Conservation (phyloP, 2,329 filamentous ascomycete genomes). For the Cadophora gregata region DNA sequence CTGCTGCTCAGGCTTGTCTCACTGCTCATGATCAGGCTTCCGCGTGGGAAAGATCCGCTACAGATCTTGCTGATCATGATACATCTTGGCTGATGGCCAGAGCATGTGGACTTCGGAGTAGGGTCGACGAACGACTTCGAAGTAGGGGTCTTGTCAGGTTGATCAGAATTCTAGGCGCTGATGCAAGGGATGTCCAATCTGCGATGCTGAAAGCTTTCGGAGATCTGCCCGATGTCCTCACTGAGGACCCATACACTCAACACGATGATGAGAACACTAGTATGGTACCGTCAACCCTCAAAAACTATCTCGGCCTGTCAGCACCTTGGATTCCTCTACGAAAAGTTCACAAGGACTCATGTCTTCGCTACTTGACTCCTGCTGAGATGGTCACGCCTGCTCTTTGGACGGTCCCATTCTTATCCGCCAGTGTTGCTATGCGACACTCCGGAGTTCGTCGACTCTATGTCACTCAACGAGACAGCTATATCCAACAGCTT, state of each 20-base stretch:
- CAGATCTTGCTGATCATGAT: constrained; percentile 30
- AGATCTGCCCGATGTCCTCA: constrained; percentile 53
- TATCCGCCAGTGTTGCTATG: constrained; percentile 76
- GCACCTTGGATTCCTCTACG: constrained; percentile 77
- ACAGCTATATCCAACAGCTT: constrained; percentile 73
- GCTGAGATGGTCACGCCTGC: constrained; percentile 76
- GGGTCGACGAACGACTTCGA: constrained; percentile 72
- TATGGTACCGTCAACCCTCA: constrained; percentile 33
- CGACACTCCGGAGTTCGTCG: constrained; percentile 66
- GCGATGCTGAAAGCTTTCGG: constrained; percentile 69
- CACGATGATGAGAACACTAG: constrained; percentile 30
- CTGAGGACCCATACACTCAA: constrained; percentile 34
- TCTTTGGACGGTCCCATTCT: constrained; percentile 73
- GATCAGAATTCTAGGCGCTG: constrained; percentile 64
- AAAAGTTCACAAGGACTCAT: constrained; percentile 76
- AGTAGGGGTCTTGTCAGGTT: constrained; percentile 75
- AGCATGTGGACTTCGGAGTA: constrained; percentile 67
- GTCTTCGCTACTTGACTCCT: constrained; percentile 72
- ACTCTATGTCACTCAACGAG: constrained; percentile 77
- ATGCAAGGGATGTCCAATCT: constrained; percentile 70
- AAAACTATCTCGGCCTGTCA: constrained; percentile 57
- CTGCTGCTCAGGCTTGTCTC: constrained; percentile 39
- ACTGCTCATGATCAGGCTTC: constrained; percentile 34
- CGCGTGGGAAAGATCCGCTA: constrained; percentile 39
- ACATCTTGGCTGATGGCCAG: constrained; percentile 60